Conservation (phyloP, 306 rosid genomes). For the Argentina anserina region DNA sequence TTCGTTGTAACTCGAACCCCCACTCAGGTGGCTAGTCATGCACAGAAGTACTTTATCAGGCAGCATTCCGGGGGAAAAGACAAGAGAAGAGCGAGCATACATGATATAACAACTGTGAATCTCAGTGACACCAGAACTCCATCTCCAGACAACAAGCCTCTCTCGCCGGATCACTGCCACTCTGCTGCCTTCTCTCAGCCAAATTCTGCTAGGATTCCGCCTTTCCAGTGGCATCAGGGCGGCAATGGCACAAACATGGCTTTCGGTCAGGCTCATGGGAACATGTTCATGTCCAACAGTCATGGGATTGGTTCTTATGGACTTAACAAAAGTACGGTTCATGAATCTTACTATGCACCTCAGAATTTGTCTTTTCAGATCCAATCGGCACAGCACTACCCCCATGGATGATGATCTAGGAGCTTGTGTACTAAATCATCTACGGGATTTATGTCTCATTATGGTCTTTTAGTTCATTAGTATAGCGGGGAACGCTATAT, state of each 20-base stretch:
- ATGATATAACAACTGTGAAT: constrained; percentile 90
- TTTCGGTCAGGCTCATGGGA: constrained; percentile 39
- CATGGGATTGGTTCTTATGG: constrained; percentile 53
- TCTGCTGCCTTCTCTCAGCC: constrained; percentile 27
- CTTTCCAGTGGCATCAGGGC: constrained; percentile 63
- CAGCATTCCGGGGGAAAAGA: constrained; percentile 85
- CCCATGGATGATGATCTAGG: constrained; percentile 44
- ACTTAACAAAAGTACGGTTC: constrained; percentile 38
- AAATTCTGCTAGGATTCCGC: constrained; percentile 33
- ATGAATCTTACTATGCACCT: constrained; percentile 49
- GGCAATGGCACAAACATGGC: constrained; percentile 38
- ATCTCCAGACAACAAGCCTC: constrained; percentile 45
- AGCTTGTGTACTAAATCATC: constrained; percentile 22
- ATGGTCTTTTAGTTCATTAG: constrained; percentile 35
- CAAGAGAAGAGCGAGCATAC: constrained; percentile 92
- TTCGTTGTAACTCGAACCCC: constrained; percentile 74
- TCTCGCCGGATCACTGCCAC: constrained; percentile 44
- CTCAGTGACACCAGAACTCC: constrained; percentile 50
- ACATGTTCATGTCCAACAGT: constrained; percentile 42
- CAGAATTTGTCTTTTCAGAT: constrained; percentile 66
- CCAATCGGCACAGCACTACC: constrained; percentile 55
- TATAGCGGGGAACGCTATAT: constrained; percentile 17
- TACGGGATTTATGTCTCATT: constrained; percentile 35
- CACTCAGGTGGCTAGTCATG: constrained; percentile 96
- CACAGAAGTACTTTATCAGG: constrained; percentile 90